Conservation (phyloP, 805 yeast genomes). For the Candida jianshihensis region DNA sequence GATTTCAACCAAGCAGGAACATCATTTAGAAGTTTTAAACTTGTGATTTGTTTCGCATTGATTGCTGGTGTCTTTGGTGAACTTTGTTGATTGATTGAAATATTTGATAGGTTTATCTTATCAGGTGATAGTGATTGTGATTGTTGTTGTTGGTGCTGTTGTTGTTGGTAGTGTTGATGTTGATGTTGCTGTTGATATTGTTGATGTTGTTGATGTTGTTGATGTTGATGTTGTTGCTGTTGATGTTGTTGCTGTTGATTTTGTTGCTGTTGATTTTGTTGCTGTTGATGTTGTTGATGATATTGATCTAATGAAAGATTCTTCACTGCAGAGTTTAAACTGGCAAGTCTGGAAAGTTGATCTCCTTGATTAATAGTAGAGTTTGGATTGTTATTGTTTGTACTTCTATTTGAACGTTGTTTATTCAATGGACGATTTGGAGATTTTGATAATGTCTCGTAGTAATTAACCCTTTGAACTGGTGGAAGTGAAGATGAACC, state of each 20-base stretch:
- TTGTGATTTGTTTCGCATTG: constrained; percentile 45
- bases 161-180: neutral
- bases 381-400: constrained; percentile 2
- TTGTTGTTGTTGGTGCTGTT: too few species aligned
- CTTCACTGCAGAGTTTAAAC: constrained; percentile 16
- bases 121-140: too few species aligned
- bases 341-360: constrained; percentile 14
- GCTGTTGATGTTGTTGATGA: constrained; percentile 1
- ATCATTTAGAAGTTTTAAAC: constrained; percentile 53
- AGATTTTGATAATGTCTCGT: constrained; percentile 10
- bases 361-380: constrained; percentile 5
- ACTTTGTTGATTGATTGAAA: neutral
- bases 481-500: constrained; percentile 21
- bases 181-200: neutral
- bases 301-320: constrained; percentile 10
- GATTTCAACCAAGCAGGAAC: constrained; percentile 91
- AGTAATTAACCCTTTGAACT: constrained; percentile 18
- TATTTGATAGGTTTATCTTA: too few species aligned
- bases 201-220: constrained; percentile 9
- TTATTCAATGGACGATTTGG: constrained; percentile 4
- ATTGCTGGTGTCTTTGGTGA: constrained; percentile 35
- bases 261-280: neutral
- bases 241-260: too few species aligned
- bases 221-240: too few species aligned
- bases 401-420: constrained; percentile 1